Base-by-base conservation (phyloP, 2,329 filamentous ascomycete genomes). In the Sporothrix pseudoabietina region DNA sequence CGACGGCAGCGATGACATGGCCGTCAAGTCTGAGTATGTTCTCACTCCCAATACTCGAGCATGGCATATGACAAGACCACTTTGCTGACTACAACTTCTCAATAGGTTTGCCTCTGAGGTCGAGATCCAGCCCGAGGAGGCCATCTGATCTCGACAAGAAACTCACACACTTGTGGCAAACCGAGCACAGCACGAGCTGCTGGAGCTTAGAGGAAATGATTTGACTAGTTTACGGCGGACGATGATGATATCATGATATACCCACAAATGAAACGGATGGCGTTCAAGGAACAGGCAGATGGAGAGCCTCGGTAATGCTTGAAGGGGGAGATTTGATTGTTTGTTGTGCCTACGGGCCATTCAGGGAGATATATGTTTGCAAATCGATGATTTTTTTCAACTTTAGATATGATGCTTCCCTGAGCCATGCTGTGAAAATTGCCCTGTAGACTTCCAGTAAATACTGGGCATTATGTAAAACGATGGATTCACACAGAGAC, bases 1-100 rank as follows among this genome's bases (percentile, higher is more conserved):
- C 19, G 70, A 54, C 3, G 19, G 16, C 4, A 16, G 52, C 19
- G 57, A 63, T n/a, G 57, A 63, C 26, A 47, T 73, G 30, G 39
- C 68, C 0, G 54, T 75, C 2, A 75, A 75, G 73, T 55, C 73
- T 5, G 72, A 75, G 76, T 74, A 71, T 4, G 75, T 73, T 30
- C 26, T 35, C 16, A 12, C 57, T 9, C 1, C 8, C 12, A 3
- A 35, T 19, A 6, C 19, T 35, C 14, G n/a, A 8, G 8, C 22
- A 2, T 32, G 5, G 5, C 6, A 59, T 12, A 35, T 30, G 22
- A 55, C 7, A 26, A 19, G 32, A 35, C 1, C 5, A 35, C 30
- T 35, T 59, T 35, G 3, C 59, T 63, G 22, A 63, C 35, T 22
- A 14, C n/a, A 9, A 39, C 26, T 8, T 26, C 35, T 35, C 32